Conservation (phyloP, 1,284 basidiomycete genomes). For the Puccinia triticina region DNA sequence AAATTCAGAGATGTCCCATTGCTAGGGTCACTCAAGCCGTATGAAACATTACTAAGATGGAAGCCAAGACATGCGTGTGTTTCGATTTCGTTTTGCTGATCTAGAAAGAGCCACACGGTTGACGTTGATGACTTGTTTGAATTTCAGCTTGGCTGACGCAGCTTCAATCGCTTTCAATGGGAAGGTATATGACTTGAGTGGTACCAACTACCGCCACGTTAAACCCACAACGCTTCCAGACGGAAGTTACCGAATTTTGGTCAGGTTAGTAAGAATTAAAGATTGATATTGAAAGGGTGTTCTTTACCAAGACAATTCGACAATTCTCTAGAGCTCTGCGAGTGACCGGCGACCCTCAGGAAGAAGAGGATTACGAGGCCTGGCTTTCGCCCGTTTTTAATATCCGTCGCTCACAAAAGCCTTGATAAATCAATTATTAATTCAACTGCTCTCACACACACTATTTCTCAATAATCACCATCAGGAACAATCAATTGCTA, state of each 20-base stretch:
- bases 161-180: slow-evolving; percentile 42
- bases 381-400: slow-evolving; percentile 47
- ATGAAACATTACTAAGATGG: slow-evolving; percentile 40
- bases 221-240: slow-evolving; percentile 26
- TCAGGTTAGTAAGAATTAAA: slow-evolving; percentile 33
- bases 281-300: neutral
- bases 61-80: slow-evolving; percentile 47
- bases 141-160: slow-evolving; percentile 16
- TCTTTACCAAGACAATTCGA: neutral
- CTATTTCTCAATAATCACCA: neutral
- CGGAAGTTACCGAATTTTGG: slow-evolving; percentile 38
- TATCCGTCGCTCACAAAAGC: slow-evolving; percentile 26
- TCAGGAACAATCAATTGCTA: too few species aligned
- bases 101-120: neutral
- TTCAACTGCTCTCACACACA: neutral
- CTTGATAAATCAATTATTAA: slow-evolving; percentile 4
- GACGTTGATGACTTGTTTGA: neutral
- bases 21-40: slow-evolving; percentile 37
- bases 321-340: slow-evolving; percentile 29
- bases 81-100: neutral
- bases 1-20: slow-evolving; percentile 24
- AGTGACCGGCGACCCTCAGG: slow-evolving; percentile 32
- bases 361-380: slow-evolving; percentile 39
- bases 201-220: neutral
- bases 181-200: slow-evolving; percentile 33